Evolutionary conservation across 2,329 filamentous ascomycete genomes (phyloP).

Genomic region (Fusarium sp.): DNA sequence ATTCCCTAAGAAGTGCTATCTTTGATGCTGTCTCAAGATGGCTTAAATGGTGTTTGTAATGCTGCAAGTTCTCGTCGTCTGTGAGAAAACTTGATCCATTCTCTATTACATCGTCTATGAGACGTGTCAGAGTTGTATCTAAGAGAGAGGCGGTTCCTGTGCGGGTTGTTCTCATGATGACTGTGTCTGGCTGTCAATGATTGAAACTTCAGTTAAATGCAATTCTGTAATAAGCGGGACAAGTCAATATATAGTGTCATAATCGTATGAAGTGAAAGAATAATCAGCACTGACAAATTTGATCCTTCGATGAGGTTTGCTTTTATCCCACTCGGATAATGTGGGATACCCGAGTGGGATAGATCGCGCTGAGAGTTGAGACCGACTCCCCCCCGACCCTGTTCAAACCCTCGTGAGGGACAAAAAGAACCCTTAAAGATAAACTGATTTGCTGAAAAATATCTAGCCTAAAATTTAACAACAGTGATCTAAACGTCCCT

Average conservation of each 20-base stretch:
- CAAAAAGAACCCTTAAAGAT: too few relatives aligned
- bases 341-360: slow-evolving; percentile 23
- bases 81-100: not conserved
- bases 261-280: not conserved
- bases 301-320: not conserved
- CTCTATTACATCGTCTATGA: slow-evolving; percentile 18
- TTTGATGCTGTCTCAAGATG: slow-evolving; percentile 33
- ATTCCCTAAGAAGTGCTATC: slow-evolving; percentile 18
- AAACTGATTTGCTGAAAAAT: not conserved
- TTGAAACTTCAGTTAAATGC: not conserved
- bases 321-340: slow-evolving; percentile 11
- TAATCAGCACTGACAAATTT: not conserved
- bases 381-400: accelerated
- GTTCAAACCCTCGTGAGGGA: not conserved
- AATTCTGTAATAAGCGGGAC: accelerated
- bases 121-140: not conserved
- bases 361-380: accelerated
- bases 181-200: accelerated
- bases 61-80: not conserved
- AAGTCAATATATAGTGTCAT: accelerated
- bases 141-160: not conserved
- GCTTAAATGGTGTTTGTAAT: slow-evolving; percentile 20
- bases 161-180: not conserved
- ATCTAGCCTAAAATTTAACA: accelerated
- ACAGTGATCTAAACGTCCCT: accelerated